Evolutionary conservation across 768 basidiomycete species (phyloP), one percentile per base, ranked within the genome.

Genomic region (Agrocybe praecox): DNA sequence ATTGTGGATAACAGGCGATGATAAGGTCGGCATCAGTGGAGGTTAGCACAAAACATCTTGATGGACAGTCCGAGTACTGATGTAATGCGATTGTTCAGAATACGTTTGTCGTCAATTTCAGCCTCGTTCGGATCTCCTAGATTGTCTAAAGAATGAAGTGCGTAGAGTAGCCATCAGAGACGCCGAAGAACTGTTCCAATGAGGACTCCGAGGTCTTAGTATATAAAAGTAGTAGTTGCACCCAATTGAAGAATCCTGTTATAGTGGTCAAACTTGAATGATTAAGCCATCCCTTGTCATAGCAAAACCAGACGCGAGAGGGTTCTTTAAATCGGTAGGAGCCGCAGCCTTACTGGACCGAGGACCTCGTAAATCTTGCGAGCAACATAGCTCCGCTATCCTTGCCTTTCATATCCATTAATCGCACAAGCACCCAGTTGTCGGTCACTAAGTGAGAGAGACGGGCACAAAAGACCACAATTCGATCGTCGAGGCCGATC

Each of bases 391-490:
- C 74, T 15, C 79, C 79, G 5, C 74, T 74, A 62, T 75, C 67
- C 65, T 83, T 84, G 11, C 85, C 85, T 24, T 74, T 72, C 71
- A 67, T 72, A 61, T 82, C 74, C 52, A 87, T 63, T 70, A 87
- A 72, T 36, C 79, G 73, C 26, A 83, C 66, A 26, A 85, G 59
- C 18, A 77, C 72, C 81, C 78, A 84, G 23, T 67, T 46, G 18
- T 78, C 82, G 57, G 71, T 67, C 43, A 78, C 68, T 22, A 86
- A 61, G 54, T 79, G 69, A 24, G 72, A 72, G 29, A 87, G 59
- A 11, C 78, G 74, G n/a, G 78, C 81, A 65, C 84, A 83, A 63
- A 85, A 86, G 6, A 79, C 71, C 2, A 74, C 80, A n/a, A 85
- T 59, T 45, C 69, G 66, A 53, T 80, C 76, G 62, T 84, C 78